Evolutionary conservation across 768 basidiomycete genomes (phyloP).

Genomic region (Podaxis sp.): DNA sequence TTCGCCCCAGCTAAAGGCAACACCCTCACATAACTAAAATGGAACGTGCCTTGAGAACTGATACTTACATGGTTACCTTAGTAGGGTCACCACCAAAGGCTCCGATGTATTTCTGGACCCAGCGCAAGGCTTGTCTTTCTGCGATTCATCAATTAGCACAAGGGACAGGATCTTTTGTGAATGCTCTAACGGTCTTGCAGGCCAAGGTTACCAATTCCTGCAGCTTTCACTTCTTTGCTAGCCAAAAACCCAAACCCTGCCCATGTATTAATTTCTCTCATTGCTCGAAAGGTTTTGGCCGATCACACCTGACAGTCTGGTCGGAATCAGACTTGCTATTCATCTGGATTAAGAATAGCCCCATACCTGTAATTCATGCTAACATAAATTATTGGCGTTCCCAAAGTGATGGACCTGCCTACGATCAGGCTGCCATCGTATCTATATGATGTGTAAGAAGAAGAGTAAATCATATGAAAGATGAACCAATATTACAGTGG

Average conservation of each 20-base stretch:
- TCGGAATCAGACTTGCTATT: background rate
- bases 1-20: slow-evolving; percentile 47
- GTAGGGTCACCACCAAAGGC: slow-evolving; percentile 60
- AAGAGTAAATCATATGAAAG: background rate
- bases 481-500: background rate
- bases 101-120: slow-evolving; percentile 61
- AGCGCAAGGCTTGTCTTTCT: slow-evolving; percentile 56
- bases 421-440: slow-evolving; percentile 41
- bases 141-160: slow-evolving; percentile 14
- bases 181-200: slow-evolving; percentile 51
- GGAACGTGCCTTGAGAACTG: background rate
- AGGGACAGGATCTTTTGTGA: background rate
- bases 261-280: slow-evolving; percentile 2
- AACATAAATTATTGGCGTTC: slow-evolving; percentile 45
- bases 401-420: slow-evolving; percentile 39
- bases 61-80: slow-evolving; percentile 48
- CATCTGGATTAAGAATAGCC: background rate
- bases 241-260: slow-evolving; percentile 40
- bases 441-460: slow-evolving; percentile 20
- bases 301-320: slow-evolving; percentile 12
- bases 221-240: slow-evolving; percentile 42
- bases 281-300: background rate
- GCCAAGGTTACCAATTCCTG: slow-evolving; percentile 54
- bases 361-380: slow-evolving; percentile 44
- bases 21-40: background rate